phyloP scores from a whole-genome alignment of 176 grass and related monocot species.

The Cenchrus americanus region DNA sequence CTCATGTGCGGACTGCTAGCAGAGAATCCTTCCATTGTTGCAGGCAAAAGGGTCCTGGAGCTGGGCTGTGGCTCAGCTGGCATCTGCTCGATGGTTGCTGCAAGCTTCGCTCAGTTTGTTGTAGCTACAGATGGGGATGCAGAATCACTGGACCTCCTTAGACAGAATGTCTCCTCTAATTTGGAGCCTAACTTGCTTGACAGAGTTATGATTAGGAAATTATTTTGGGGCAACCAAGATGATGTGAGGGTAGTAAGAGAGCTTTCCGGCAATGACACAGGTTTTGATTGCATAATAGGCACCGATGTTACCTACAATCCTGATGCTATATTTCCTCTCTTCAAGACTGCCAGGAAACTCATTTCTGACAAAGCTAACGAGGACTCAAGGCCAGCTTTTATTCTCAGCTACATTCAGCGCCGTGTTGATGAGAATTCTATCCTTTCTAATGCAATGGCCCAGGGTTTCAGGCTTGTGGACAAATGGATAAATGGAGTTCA shows the following conservation, averaged over 20 bases:
- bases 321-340: constrained; percentile 77
- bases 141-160: constrained; percentile 74
- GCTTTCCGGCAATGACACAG: constrained; percentile 31
- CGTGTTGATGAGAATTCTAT: constrained; percentile 73
- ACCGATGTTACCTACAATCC: constrained; percentile 86
- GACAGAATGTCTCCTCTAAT: constrained; percentile 67
- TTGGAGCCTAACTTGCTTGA: constrained; percentile 51
- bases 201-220: constrained; percentile 55
- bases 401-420: constrained; percentile 90
- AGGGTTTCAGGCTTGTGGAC: constrained; percentile 74
- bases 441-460: constrained; percentile 39
- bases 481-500: constrained; percentile 77
- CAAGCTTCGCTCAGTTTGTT: constrained; percentile 57
- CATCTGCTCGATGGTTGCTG: constrained; percentile 90
- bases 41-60: constrained; percentile 82
- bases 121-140: constrained; percentile 84
- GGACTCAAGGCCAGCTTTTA: constrained; percentile 42
- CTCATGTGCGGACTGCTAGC: constrained; percentile 81
- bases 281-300: constrained; percentile 89
- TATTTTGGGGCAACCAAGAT: constrained; percentile 74
- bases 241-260: constrained; percentile 53
- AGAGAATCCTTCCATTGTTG: constrained; percentile 75
- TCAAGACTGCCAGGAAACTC: constrained; percentile 74
- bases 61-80: constrained; percentile 84
- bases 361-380: constrained; percentile 45